Evolutionary conservation across 2,329 filamentous ascomycete genomes (phyloP), one percentile per base, ranked within the genome.

Genomic region (Dactylonectria estremocensis): DNA sequence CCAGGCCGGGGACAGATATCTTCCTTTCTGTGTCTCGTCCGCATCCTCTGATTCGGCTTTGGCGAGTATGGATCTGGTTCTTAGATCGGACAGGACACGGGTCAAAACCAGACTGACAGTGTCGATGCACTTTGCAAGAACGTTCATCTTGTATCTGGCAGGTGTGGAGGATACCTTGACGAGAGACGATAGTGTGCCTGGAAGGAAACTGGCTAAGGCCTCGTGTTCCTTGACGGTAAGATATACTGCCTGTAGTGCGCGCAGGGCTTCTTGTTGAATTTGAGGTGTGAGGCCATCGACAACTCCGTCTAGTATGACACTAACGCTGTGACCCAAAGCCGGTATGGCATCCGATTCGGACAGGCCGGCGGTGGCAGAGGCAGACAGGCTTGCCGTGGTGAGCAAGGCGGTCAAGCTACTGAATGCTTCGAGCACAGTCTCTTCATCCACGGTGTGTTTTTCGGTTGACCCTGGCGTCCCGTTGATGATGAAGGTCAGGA

Each of bases 131-230:
- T 83, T 83, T 24, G 91, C 82, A 7, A 98, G 83, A 0, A 97
- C 87, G 46, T 86, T 79, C 1, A 79, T 80, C 72, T 87, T 89
- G 50, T 85, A 82, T 11, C 87, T 86, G 46, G 88, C 89, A 0
- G 91, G 92, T 1, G 90, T 90, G 5, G 92, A 91, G 57, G 97
- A 82, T 0, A 94, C 83, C 75, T 92, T 95, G 2, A 92, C 91
- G 24, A 99, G 83, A 1, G 91, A 90, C 3, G 96, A 98, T 0
- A 97, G 89, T 0, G 94, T 94, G 10, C 95, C 94, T 0, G 97
- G 96, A 48, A 98, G 85, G 76, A 99, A 96, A 68, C 89, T 95
- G 10, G 94, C 93, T 63, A 97, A 84, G 2, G 93, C 90, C n/a
- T 92, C 88, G 53, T 88, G 88, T 74, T 96, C 92, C 59, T 87